Evolutionary conservation across 2,329 filamentous ascomycete species (phyloP).

Genomic region (Lizonia empirigonia): DNA sequence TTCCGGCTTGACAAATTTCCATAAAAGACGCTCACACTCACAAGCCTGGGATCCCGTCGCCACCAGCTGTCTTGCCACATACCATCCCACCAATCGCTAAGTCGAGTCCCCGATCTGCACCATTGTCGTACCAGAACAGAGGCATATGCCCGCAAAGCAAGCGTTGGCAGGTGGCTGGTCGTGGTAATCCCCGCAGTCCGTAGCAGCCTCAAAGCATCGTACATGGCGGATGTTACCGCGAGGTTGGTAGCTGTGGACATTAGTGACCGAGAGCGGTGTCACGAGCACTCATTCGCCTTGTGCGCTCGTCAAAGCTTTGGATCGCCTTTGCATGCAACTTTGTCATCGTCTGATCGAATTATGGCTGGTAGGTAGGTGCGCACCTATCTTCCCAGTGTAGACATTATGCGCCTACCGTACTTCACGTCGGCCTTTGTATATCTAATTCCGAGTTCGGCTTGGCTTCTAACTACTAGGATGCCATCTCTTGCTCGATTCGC

Average conservation of each 20-base stretch:
- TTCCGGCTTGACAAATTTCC: constrained; percentile 11
- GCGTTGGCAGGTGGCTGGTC: constrained; percentile 12
- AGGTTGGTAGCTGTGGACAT: constrained; percentile 1
- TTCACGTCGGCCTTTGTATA: too few species aligned
- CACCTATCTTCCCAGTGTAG: background rate
- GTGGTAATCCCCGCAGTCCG: constrained; percentile 6
- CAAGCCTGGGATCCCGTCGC: background rate
- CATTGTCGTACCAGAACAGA: background rate
- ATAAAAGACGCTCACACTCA: constrained; percentile 4
- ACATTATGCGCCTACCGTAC: background rate
- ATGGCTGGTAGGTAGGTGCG: background rate
- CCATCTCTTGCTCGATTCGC: too few species aligned
- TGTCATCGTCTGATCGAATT: constrained; percentile 1
- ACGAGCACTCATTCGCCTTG: constrained; percentile 4
- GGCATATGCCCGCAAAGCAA: background rate
- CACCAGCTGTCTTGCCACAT: constrained; percentile 9
- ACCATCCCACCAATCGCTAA: background rate
- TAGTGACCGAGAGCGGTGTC: background rate
- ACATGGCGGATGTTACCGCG: background rate
- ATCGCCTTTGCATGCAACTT: constrained; percentile 8
- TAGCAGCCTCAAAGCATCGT: constrained; percentile 6
- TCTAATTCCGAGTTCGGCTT: too few species aligned
- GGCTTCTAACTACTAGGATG: too few species aligned
- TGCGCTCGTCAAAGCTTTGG: constrained; percentile 8
- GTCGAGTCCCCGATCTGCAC: background rate